phyloP scores from a whole-genome alignment of 164 flowering plant genomes.

The Nymphaea thermarum region DNA sequence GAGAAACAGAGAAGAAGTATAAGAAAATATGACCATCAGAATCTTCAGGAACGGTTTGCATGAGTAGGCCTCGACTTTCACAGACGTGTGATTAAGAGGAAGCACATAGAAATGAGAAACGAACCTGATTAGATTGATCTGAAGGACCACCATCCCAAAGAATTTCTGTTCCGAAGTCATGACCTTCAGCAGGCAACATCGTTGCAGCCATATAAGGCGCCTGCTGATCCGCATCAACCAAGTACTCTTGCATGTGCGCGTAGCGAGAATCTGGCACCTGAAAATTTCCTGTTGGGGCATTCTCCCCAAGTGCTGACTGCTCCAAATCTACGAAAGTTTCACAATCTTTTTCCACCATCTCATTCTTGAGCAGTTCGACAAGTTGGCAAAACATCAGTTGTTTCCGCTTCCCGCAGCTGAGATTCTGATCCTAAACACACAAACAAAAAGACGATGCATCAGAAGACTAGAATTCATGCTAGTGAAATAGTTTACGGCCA shows the following conservation, averaged over 20 bases:
- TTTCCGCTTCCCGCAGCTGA: conserved; percentile 39
- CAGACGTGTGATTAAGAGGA: not conserved
- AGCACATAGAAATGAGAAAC: not conserved
- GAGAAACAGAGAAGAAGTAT: too few relatives aligned
- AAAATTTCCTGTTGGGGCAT: conserved; percentile 5
- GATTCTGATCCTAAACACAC: conserved; percentile 11
- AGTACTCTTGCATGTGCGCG: not conserved
- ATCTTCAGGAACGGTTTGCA: too few relatives aligned
- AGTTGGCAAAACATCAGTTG: conserved; percentile 56
- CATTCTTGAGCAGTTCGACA: conserved; percentile 37
- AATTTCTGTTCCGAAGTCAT: conserved; percentile 17
- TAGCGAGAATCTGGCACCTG: not conserved
- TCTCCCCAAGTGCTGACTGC: conserved; percentile 16
- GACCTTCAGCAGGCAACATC: conserved; percentile 19
- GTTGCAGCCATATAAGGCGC: conserved; percentile 40
- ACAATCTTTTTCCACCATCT: conserved; percentile 10
- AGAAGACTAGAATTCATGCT: too few relatives aligned
- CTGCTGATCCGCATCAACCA: conserved; percentile 15
- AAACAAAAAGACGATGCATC: not conserved
- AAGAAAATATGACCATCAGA: too few relatives aligned
- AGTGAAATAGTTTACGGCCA: too few relatives aligned
- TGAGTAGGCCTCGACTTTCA: not conserved
- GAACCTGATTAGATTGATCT: conserved; percentile 44
- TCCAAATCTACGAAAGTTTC: conserved; percentile 11
- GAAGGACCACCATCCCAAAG: conserved; percentile 28